These are phyloP conservation scores for Pythium biforme DNA, from an alignment of 352 stramenopile species.

Conservation along the genomic window DNA sequence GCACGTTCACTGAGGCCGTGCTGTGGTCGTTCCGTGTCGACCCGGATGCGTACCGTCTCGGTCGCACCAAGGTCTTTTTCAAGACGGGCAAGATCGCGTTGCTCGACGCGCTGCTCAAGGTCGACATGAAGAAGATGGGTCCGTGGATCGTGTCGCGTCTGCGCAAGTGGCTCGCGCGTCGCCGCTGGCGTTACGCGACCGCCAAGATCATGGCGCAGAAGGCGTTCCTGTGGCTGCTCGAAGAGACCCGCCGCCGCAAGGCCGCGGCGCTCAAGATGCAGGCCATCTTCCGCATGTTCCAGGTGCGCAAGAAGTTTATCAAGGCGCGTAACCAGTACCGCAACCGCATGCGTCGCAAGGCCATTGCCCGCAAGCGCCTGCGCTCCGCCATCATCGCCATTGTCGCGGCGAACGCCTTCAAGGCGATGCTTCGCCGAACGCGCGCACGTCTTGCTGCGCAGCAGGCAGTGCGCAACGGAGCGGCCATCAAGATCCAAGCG, in stretches of 20 bases:
- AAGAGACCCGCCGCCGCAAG: conserved; percentile 74
- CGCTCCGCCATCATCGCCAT: conserved; percentile 66
- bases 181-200: conserved; percentile 77
- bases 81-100: conserved; percentile 74
- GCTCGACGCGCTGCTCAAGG: conserved; percentile 73
- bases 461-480: conserved; percentile 23
- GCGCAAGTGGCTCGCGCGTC: conserved; percentile 68
- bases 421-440: conserved; percentile 49
- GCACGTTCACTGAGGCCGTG: conserved; percentile 73
- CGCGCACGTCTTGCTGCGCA: conserved; percentile 42
- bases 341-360: conserved; percentile 64
- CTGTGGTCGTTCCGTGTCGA: conserved; percentile 84
- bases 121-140: conserved; percentile 87
- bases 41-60: conserved; percentile 78
- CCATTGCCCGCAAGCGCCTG: conserved; percentile 66
- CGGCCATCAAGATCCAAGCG: conserved; percentile 71
- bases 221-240: conserved; percentile 77
- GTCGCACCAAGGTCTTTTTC: conserved; percentile 76
- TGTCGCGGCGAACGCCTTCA: conserved; percentile 68
- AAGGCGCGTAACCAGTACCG: conserved; percentile 61
- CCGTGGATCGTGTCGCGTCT: conserved; percentile 60
- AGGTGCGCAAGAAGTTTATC: conserved; percentile 83
- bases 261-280: conserved; percentile 81
- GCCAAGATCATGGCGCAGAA: conserved; percentile 85
- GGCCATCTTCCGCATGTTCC: conserved; percentile 83